phyloP scores from a whole-genome alignment of 2,329 filamentous ascomycete species.

The Chrysosporium queenslandicum region DNA sequence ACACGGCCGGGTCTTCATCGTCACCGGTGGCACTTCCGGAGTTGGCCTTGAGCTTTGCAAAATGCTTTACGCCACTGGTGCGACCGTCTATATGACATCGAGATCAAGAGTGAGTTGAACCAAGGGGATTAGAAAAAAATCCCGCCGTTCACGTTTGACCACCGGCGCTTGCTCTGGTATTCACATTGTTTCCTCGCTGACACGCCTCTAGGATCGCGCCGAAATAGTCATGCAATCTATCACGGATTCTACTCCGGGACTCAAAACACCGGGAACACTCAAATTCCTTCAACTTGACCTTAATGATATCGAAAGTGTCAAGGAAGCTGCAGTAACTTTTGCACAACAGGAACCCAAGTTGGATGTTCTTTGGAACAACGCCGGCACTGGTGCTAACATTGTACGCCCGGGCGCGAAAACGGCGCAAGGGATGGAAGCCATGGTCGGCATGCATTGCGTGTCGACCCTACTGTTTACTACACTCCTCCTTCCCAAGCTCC shows the following conservation, averaged over 20 bases:
- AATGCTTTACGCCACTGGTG: conserved; percentile 47
- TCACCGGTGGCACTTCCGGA: conserved; percentile 36
- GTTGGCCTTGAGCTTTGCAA: conserved; percentile 40
- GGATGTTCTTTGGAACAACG: conserved; percentile 37
- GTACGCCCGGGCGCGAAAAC: neutral
- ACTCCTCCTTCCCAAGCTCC: neutral
- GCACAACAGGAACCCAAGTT: conserved; percentile 27
- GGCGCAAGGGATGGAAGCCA: neutral
- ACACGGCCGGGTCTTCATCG: conserved; percentile 39
- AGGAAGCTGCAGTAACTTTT: conserved; percentile 28
- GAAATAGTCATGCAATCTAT: neutral
- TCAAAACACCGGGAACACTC: neutral
- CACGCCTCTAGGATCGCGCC: neutral
- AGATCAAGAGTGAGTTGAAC: conserved; percentile 42
- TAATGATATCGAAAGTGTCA: conserved; percentile 24
- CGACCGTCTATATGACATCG: conserved; percentile 47
- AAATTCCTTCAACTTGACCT: neutral
- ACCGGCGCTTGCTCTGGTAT: conserved; percentile 39
- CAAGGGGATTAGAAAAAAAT: too few relatives aligned
- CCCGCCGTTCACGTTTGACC: conserved; percentile 34
- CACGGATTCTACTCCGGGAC: neutral
- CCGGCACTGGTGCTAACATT: conserved; percentile 10
- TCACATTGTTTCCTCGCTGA: neutral
- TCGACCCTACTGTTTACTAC: neutral
- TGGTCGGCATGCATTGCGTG: neutral